Evolutionary conservation across 805 yeast species (phyloP).

Genomic region (Candida xyloterini): DNA sequence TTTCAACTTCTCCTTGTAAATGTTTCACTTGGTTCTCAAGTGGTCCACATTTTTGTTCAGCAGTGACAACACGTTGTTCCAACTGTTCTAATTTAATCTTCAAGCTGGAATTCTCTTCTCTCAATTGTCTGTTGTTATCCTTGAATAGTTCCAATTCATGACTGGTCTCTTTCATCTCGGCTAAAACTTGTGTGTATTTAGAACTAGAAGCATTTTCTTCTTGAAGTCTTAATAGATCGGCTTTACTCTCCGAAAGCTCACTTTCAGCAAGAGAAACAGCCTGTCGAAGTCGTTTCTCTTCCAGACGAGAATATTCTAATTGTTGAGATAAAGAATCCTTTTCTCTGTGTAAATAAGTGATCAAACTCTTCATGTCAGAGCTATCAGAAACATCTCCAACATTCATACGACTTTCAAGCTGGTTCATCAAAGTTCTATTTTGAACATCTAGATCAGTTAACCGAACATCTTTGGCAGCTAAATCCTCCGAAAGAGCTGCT

Average conservation of each 20-base stretch:
- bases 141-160: slow-evolving; percentile 30
- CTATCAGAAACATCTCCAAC: slow-evolving; percentile 19
- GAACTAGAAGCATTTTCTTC: slow-evolving; percentile 22
- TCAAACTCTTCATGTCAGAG: slow-evolving; percentile 47
- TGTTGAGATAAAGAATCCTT: slow-evolving; percentile 68
- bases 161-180: slow-evolving; percentile 27
- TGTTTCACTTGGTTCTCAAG: slow-evolving; percentile 15
- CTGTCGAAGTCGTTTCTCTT: slow-evolving; percentile 50
- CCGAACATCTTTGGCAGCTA: slow-evolving; percentile 43
- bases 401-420: slow-evolving; percentile 43
- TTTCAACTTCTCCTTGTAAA: slow-evolving; percentile 34
- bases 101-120: slow-evolving; percentile 21
- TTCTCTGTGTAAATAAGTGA: slow-evolving; percentile 66
- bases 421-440: slow-evolving; percentile 64
- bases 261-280: slow-evolving; percentile 43
- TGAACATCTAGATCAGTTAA: slow-evolving; percentile 61
- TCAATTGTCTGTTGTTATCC: slow-evolving; percentile 28
- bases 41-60: slow-evolving; percentile 11
- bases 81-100: slow-evolving; percentile 14
- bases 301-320: slow-evolving; percentile 49
- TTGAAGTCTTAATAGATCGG: slow-evolving; percentile 40
- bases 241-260: slow-evolving; percentile 51
- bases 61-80: slow-evolving; percentile 13
- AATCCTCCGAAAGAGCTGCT: slow-evolving; percentile 42
- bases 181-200: slow-evolving; percentile 21